Base-by-base conservation (phyloP, 345 rosid species). In the Cardamine resedifolia region DNA sequence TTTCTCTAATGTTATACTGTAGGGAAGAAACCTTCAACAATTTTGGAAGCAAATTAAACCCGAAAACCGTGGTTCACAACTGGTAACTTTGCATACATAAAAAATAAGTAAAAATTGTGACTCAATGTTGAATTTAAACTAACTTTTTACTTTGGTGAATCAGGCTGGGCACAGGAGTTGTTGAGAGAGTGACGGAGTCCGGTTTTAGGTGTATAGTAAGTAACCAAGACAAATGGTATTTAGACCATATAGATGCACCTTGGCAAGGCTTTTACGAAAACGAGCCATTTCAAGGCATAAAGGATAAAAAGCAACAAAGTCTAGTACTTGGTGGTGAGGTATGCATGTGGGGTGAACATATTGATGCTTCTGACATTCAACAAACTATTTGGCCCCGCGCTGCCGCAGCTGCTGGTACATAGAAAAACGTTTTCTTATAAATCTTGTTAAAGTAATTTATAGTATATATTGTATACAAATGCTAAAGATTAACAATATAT, bases 321-420 rank as follows among this genome's bases (percentile, higher is more conserved):
- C 75, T 87, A 64, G 87, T 87, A 74, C 72, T 89, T 30, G 96
- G 96, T 27, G 91, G 96, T 12, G 89, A 89, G 72, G 96, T 87
- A 34, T 89, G 96, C 75, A 85, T 85, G 89, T 89, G 92, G 96
- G 96, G 90, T 27, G 92, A 87, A 81, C 26, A 20, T 48, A 58
- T 81, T 58, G 89, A 85, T 71, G 86, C 70, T 41, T 89, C 96
- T 8, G 84, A 87, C 65, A 84, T 89, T 72, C 73, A 87, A 47
- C 90, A 89, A 82, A 89, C 92, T 39, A 87, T 89, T 73, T 89
- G 96, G 96, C 96, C 96, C 60, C 90, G 90, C 2, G 96, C 92
- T 36, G 92, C 88, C 14, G 96, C 92, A 51, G 92, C 90, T 36
- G 96, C 96, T 64, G 95, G 91, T 89, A 83, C 58, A 43, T 64